phyloP scores from a whole-genome alignment of 2,329 filamentous ascomycete species.

The Cladosporium austrohemisphaericum region DNA sequence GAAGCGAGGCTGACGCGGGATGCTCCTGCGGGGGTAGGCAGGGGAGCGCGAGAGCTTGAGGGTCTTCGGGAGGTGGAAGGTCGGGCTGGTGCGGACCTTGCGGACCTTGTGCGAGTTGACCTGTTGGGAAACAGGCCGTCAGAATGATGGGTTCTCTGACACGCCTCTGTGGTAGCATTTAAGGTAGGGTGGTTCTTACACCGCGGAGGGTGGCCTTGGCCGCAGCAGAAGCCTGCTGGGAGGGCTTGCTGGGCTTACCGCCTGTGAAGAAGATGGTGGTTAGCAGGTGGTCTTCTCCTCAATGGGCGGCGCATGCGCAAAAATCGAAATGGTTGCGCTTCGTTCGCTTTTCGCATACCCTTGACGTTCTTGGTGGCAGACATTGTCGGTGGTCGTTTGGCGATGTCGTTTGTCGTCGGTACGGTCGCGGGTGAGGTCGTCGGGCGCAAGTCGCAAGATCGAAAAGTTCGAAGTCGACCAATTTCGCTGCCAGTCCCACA shows the following conservation, averaged over 20 bases:
- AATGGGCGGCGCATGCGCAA: background rate
- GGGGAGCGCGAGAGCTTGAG: conserved; percentile 83
- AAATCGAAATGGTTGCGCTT: background rate
- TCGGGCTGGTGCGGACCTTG: conserved; percentile 89
- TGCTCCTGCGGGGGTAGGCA: conserved; percentile 95
- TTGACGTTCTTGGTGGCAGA: conserved; percentile 11
- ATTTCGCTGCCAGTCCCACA: conserved; percentile 54
- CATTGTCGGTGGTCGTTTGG: conserved; percentile 7
- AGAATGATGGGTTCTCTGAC: conserved; percentile 50
- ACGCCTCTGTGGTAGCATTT: conserved; percentile 40
- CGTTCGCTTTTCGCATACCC: conserved; percentile 11
- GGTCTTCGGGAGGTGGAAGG: conserved; percentile 97
- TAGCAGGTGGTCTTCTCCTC: conserved; percentile 25
- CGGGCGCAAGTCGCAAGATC: conserved; percentile 47
- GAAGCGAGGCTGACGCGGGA: conserved; percentile 83
- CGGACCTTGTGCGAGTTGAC: conserved; percentile 77
- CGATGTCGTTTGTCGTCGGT: conserved; percentile 11
- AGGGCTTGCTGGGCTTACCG: conserved; percentile 56
- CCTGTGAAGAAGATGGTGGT: conserved; percentile 32
- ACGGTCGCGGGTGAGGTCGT: conserved; percentile 11
- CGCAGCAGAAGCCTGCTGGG: conserved; percentile 78
- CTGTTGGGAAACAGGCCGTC: conserved; percentile 52
- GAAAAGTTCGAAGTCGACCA: conserved; percentile 60
- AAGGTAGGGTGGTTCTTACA: conserved; percentile 59
- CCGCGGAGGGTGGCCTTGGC: conserved; percentile 95